Evolutionary conservation across 2,329 filamentous ascomycete genomes (phyloP).

Genomic region (Trichoderma breve): DNA sequence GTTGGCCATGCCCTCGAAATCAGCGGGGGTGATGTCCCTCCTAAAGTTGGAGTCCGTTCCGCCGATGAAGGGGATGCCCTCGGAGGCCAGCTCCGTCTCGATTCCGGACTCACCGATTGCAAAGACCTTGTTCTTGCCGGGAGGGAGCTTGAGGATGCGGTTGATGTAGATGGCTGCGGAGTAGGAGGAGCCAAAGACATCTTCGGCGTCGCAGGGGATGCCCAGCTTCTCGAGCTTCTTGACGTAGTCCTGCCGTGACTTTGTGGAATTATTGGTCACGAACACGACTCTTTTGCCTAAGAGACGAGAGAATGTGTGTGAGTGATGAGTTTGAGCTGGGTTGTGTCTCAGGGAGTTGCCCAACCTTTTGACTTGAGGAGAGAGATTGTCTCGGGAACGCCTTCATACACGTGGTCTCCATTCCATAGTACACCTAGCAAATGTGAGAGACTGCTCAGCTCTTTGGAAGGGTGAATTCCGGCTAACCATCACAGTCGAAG

Average conservation of each 20-base stretch:
- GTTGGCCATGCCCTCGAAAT: slow-evolving; percentile 77
- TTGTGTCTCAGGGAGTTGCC: background rate
- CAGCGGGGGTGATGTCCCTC: slow-evolving; percentile 74
- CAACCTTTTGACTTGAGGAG: slow-evolving; percentile 77
- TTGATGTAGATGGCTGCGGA: slow-evolving; percentile 94
- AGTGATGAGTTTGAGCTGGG: background rate
- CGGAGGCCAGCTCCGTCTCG: slow-evolving; percentile 79
- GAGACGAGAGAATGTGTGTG: slow-evolving; percentile 12
- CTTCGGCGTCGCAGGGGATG: slow-evolving; percentile 77
- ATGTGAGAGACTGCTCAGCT: slow-evolving; percentile 21
- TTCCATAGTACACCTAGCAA: slow-evolving; percentile 90
- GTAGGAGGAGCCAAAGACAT: slow-evolving; percentile 95
- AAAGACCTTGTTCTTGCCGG: slow-evolving; percentile 87
- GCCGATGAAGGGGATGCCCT: slow-evolving; percentile 77
- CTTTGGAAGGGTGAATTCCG: background rate
- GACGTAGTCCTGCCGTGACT: slow-evolving; percentile 87
- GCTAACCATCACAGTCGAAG: slow-evolving; percentile 94
- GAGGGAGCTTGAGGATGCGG: slow-evolving; percentile 77
- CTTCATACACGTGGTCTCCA: slow-evolving; percentile 83
- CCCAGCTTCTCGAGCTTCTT: slow-evolving; percentile 82
- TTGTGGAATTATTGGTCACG: slow-evolving; percentile 98
- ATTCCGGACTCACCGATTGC: slow-evolving; percentile 90
- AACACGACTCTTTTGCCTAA: slow-evolving; percentile 89
- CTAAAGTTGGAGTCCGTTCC: slow-evolving; percentile 79
- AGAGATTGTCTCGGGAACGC: slow-evolving; percentile 79